Evolutionary conservation across 2,329 filamentous ascomycete genomes (phyloP).

Genomic region (Aspergillus unguis): DNA sequence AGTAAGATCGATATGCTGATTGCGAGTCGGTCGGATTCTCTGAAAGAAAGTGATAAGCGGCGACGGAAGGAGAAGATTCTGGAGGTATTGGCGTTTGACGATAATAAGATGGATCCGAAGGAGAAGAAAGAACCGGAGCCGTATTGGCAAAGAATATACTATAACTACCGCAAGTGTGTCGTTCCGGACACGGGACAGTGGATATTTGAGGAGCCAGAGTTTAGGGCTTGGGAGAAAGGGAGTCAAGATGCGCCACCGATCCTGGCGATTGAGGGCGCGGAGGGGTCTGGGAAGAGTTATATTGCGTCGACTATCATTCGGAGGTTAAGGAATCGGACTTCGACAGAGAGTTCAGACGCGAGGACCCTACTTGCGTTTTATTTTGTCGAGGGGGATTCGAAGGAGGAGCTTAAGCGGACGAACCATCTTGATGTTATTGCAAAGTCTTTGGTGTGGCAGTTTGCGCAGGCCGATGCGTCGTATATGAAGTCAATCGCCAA

Average conservation of each 20-base stretch:
- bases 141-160: slow-evolving; percentile 17
- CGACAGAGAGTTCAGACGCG: slow-evolving; percentile 11
- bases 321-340: slow-evolving; percentile 10
- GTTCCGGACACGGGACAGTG: slow-evolving; percentile 16
- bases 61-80: slow-evolving; percentile 13
- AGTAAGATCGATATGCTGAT: slow-evolving; percentile 17
- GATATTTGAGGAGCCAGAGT: slow-evolving; percentile 15
- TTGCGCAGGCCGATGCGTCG: slow-evolving; percentile 15
- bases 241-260: slow-evolving; percentile 3
- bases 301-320: slow-evolving; percentile 17
- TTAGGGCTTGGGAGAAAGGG: slow-evolving; percentile 13
- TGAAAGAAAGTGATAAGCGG: slow-evolving; percentile 14
- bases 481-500: slow-evolving; percentile 19
- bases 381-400: slow-evolving; percentile 19
- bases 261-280: slow-evolving; percentile 16
- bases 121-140: slow-evolving; percentile 15
- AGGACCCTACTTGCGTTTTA: slow-evolving; percentile 16
- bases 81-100: slow-evolving; percentile 15
- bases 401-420: slow-evolving; percentile 14
- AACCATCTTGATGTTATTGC: slow-evolving; percentile 16
- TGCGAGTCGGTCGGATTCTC: slow-evolving; percentile 14
- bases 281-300: slow-evolving; percentile 19
- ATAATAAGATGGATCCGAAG: slow-evolving; percentile 15
- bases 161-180: slow-evolving; percentile 15
- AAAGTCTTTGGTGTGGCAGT: slow-evolving; percentile 20